A percentile compares a stretch with the other conserved stretches of the same genome.
Conservation (phyloP, 495 filamentous ascomycete genomes). For the Rostrohypoxylon terebratum region DNA sequence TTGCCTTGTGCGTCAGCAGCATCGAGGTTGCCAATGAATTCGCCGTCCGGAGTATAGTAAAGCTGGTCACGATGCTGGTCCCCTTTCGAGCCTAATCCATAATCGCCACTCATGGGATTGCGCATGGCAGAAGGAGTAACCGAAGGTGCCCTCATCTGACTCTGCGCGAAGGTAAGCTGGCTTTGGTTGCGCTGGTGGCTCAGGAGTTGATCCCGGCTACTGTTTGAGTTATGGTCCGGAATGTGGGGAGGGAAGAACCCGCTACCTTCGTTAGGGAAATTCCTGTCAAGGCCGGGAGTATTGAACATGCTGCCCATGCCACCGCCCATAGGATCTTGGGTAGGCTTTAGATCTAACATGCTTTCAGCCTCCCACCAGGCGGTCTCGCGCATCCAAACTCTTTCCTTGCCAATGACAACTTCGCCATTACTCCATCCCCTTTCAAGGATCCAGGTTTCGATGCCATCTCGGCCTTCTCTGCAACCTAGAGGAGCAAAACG, state of each 20-base stretch:
- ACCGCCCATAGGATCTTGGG: constrained; percentile 50
- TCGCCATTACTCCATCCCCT: constrained; percentile 98
- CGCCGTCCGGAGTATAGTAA: constrained; percentile 74
- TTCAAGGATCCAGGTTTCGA: constrained; percentile 95
- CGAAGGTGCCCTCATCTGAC: constrained; percentile 70
- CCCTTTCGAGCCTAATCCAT: constrained; percentile 87
- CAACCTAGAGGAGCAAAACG: constrained; percentile 88
- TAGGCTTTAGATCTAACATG: constrained; percentile 90
- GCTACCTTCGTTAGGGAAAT: constrained; percentile 73
- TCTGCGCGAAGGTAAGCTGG: constrained; percentile 69
- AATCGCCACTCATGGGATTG: constrained; percentile 78
- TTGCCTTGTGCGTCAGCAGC: constrained; percentile 80
- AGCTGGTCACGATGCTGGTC: constrained; percentile 78
- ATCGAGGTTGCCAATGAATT: constrained; percentile 69
- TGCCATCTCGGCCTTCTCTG: constrained; percentile 88
- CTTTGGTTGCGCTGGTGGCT: constrained; percentile 67
- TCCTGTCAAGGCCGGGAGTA: constrained; percentile 65
- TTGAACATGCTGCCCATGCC: constrained; percentile 62
- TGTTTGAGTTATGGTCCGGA: constrained; percentile 70
- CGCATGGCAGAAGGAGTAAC: constrained; percentile 76
- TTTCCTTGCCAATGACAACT: constrained; percentile 87
- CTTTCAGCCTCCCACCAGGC: constrained; percentile 98
- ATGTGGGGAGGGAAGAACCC: constrained; percentile 75
- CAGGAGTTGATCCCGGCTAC: constrained; percentile 77
- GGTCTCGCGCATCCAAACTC: constrained; percentile 93